phyloP scores from a whole-genome alignment of 306 rosid genomes.

The Biancaea sappan region DNA sequence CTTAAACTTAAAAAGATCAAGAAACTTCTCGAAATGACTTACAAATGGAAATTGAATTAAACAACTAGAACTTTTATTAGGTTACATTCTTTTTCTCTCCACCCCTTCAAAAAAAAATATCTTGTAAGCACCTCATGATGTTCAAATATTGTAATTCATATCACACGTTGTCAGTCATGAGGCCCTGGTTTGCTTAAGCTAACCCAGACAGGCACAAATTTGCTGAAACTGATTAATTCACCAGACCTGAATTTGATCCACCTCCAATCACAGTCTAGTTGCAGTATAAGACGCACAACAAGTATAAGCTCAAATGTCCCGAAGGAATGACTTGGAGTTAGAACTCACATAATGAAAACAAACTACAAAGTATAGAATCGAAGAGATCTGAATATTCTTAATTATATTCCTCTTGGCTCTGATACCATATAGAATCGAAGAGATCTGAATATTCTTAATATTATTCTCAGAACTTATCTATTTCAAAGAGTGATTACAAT shows the following conservation, averaged over 20 bases:
- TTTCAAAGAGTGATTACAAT: too few relatives aligned
- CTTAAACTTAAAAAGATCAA: constrained; percentile 8
- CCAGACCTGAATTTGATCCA: background rate
- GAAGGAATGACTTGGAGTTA: background rate
- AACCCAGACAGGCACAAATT: background rate
- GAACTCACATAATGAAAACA: background rate
- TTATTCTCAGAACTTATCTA: too few relatives aligned
- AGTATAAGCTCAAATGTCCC: background rate
- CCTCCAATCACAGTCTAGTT: background rate
- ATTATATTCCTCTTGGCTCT: too few relatives aligned
- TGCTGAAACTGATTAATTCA: background rate
- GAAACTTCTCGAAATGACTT: background rate
- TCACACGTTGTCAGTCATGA: background rate
- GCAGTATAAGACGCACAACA: background rate
- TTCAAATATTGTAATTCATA: background rate
- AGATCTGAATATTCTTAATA: too few relatives aligned
- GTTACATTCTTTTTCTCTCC: background rate
- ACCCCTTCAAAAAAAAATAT: background rate
- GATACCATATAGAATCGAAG: too few relatives aligned
- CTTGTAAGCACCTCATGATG: background rate
- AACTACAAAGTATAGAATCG: background rate
- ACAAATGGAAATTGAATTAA: constrained; percentile 1
- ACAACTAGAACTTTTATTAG: background rate
- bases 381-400: too few relatives aligned
- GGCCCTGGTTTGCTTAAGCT: background rate